Conservation (phyloP, 2,329 filamentous ascomycete species). For the Diaporthe citriasiana region DNA sequence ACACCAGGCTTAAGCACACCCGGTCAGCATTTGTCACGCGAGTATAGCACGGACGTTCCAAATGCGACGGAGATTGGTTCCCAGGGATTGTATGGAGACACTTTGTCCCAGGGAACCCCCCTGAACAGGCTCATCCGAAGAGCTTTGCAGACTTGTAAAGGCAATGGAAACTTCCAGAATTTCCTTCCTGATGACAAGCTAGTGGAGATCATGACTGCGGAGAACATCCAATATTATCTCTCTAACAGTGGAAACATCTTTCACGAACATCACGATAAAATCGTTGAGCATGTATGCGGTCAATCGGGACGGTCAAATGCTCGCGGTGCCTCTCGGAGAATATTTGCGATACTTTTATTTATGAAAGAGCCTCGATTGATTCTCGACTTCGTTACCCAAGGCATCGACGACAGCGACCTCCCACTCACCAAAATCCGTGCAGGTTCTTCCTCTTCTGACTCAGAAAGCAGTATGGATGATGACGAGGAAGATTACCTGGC, state of each 20-base stretch:
- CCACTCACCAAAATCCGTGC: background rate
- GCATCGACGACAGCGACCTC: background rate
- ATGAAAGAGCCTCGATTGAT: background rate
- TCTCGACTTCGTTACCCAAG: background rate
- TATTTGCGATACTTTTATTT: slow-evolving; percentile 1
- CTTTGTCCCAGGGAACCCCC: too few species aligned
- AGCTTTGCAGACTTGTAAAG: background rate
- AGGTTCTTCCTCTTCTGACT: background rate
- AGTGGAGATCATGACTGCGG: background rate
- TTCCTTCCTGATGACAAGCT: slow-evolving; percentile 5
- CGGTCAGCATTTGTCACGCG: too few species aligned
- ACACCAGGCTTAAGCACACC: too few species aligned
- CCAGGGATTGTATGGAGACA: too few species aligned
- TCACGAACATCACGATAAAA: background rate
- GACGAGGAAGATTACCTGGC: background rate
- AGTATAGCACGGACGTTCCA: too few species aligned
- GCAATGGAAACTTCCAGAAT: background rate
- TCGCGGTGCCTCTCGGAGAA: background rate
- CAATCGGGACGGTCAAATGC: background rate
- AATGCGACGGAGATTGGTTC: too few species aligned
- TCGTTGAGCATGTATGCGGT: background rate
- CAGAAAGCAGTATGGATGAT: background rate
- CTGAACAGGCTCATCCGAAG: background rate
- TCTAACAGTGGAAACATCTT: background rate
- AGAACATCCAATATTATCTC: background rate